Conservation (phyloP, 164 flowering plant genomes). For the Litsea cubeba region DNA sequence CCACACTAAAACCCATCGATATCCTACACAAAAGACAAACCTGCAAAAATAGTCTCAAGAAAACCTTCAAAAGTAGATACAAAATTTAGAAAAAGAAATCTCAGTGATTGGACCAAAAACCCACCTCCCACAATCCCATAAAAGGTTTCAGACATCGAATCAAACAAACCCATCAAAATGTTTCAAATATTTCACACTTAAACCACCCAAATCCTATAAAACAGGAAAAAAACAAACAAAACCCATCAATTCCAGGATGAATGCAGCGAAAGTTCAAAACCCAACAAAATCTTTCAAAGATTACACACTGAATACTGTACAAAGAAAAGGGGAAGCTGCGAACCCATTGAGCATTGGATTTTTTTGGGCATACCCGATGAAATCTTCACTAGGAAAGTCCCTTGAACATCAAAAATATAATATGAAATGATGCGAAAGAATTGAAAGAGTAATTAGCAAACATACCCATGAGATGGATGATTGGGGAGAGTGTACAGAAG, state of each 20-base stretch:
- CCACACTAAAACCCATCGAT: neutral
- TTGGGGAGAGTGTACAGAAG: conserved; percentile 52
- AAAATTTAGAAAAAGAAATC: neutral
- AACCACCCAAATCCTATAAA: neutral
- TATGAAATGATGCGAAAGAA: neutral
- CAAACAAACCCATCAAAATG: neutral
- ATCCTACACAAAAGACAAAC: neutral
- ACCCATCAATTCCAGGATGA: neutral
- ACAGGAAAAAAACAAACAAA: too few species aligned
- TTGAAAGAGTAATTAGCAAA: neutral
- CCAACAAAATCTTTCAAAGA: too few species aligned
- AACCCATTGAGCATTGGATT: neutral
- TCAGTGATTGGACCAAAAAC: neutral
- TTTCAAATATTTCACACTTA: neutral
- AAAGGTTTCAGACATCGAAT: neutral
- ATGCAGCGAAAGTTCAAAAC: neutral
- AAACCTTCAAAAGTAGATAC: too few species aligned
- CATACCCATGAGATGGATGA: conserved; percentile 62
- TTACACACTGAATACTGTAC: too few species aligned
- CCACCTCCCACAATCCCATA: neutral
- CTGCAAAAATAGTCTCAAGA: too few species aligned
- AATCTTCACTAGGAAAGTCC: neutral
- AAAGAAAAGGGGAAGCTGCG: too few species aligned
- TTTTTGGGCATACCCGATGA: neutral
- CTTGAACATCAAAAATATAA: neutral